Evolutionary conservation across 164 flowering plant genomes (phyloP), one percentile per base, ranked within the genome.

Genomic region (Stephania yunnanensis): DNA sequence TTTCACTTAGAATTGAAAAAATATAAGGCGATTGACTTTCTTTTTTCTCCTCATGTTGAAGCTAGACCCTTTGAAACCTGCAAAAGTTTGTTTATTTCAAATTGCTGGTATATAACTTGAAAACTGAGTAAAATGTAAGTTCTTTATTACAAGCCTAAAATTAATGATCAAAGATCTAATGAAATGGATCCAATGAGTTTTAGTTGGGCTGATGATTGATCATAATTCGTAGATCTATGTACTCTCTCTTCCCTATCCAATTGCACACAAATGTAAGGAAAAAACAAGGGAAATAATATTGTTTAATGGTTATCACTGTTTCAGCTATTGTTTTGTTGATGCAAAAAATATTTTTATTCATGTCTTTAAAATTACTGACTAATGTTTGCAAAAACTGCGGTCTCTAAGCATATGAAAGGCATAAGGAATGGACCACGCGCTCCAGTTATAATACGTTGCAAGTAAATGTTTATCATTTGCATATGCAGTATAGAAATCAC

Each of bases 341-440:
- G 53, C 53, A 7, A 11, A 48, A 31, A 31, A 48, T 48, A 42
- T 30, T 67, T 20, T 22, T 67, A 42, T 6, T 31, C 36, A 67
- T 67, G 42, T 36, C 71, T 46, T 45, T 20, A 76, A 61, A 22
- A 65, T 71, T 71, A 72, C 73, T 73, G 11, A 76, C 9, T 55
- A 31, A 7, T 22, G 1, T 77, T 69, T 79, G 22, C 65, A 3
- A 36, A 63, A 73, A 7, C 5, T 86, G 84, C 90, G 92, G 81
- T 81, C 71, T 84, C 95, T 64, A 83, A 61, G 10, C 87, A 89
- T 80, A 95, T 88, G 82, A 87, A 85, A 82, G 93, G 97, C 72
- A 85, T 91, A 70, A 87, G 98, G 85, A 95, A 91, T 83, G 97
- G 95, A 69, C 95, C 98, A 29, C 93, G 86, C 81, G 94, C 80